These are phyloP conservation scores for Paraphaeosphaeria minitans DNA, from an alignment of 2,329 filamentous ascomycete species.

Conservation along the genomic window DNA sequence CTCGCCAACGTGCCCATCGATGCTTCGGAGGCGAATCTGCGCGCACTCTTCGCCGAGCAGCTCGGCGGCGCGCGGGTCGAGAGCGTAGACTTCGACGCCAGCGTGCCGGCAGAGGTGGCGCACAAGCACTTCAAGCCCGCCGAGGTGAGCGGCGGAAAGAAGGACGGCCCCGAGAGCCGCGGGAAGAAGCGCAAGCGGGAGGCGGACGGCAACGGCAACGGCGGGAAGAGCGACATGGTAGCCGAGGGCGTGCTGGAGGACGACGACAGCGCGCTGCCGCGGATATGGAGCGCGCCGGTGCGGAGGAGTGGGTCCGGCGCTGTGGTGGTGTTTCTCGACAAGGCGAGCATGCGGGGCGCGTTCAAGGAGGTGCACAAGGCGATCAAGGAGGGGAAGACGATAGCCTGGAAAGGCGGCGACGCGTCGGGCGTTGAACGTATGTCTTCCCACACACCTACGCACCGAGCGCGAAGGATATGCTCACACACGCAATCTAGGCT, in stretches of 20 bases:
- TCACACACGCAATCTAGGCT: constrained; percentile 55
- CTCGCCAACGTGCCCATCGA: constrained; percentile 89
- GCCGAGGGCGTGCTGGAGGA: constrained; percentile 57
- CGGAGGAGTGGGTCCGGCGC: constrained; percentile 78
- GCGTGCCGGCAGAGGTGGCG: constrained; percentile 48
- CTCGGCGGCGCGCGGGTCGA: constrained; percentile 81
- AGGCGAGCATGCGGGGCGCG: constrained; percentile 74
- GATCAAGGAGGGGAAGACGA: constrained; percentile 61
- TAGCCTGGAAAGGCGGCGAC: constrained; percentile 68
- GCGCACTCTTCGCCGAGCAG: constrained; percentile 73
- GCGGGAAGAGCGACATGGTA: constrained; percentile 31
- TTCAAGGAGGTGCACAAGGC: constrained; percentile 74
- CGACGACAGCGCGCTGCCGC: constrained; percentile 67
- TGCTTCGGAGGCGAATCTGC: constrained; percentile 76
- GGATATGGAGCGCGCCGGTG: constrained; percentile 73
- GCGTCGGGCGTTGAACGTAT: constrained; percentile 59
- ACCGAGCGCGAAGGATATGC: not conserved
- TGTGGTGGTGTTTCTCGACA: constrained; percentile 82
- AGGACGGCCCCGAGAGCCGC: constrained; percentile 40
- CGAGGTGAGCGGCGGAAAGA: constrained; percentile 7
- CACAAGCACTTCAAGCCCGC: constrained; percentile 52
- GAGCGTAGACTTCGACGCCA: constrained; percentile 70
- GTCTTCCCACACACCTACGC: constrained; percentile 14
- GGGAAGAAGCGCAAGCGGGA: constrained; percentile 64
- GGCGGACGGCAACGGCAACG: constrained; percentile 62